A percentile compares a stretch with the other conserved stretches of the same genome.
Conservation (phyloP, 2,329 filamentous ascomycete genomes). For the Aureobasidium musti region DNA sequence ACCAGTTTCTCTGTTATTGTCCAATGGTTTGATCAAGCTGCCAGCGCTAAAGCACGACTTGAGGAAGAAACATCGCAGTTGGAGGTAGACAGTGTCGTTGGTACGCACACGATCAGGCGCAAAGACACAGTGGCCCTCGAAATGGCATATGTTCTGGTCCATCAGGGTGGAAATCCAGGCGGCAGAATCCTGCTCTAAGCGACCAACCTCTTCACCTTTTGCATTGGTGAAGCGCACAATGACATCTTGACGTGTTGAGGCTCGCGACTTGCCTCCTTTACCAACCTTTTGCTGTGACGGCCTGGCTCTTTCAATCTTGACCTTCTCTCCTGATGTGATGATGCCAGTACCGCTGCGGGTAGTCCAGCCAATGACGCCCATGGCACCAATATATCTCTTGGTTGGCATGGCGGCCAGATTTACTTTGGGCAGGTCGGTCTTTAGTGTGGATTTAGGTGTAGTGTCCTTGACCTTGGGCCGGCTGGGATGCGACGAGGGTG, state of each 20-base stretch:
- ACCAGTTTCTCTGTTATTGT: constrained; percentile 69
- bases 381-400: constrained; percentile 81
- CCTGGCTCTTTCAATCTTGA: constrained; percentile 84
- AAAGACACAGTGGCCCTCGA: constrained; percentile 86
- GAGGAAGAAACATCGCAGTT: constrained; percentile 76
- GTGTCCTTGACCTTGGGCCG: constrained; percentile 16
- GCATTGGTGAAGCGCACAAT: constrained; percentile 87
- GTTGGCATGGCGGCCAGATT: constrained; percentile 51
- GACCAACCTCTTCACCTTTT: constrained; percentile 78
- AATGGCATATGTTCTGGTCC: constrained; percentile 84
- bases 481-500: not conserved
- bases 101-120: constrained; percentile 81
- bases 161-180: constrained; percentile 90
- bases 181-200: constrained; percentile 82
- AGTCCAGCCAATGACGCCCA: constrained; percentile 89
- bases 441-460: constrained; percentile 15
- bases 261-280: constrained; percentile 46
- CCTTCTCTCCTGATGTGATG: constrained; percentile 76
- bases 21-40: constrained; percentile 62
- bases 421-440: constrained; percentile 19
- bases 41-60: constrained; percentile 69
- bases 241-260: constrained; percentile 72
- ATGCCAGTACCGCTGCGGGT: constrained; percentile 77
- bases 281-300: constrained; percentile 54
- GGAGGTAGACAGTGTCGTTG: constrained; percentile 92